Evolutionary conservation across 2,329 filamentous ascomycete genomes (phyloP).

Genomic region (Botrytis pseudocinerea): DNA sequence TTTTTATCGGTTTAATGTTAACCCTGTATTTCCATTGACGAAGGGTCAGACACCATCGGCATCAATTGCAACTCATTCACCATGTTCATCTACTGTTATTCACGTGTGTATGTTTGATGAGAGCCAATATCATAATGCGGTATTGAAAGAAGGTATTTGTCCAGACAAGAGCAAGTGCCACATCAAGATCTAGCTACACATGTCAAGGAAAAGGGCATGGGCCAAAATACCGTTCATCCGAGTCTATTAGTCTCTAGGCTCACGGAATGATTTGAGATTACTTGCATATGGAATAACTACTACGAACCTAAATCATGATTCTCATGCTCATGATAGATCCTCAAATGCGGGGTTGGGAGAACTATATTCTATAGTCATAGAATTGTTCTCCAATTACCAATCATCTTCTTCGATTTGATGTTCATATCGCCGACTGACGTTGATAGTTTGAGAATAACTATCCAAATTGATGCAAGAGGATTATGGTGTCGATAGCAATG

Average conservation of each 20-base stretch:
- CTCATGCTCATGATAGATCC: neutral
- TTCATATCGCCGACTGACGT: no score
- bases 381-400: neutral
- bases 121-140: neutral
- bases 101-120: neutral
- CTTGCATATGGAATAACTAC: neutral
- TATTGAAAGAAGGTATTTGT: neutral
- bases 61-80: neutral
- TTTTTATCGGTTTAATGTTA: neutral
- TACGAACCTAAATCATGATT: neutral
- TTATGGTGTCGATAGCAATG: neutral
- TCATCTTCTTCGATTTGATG: neutral
- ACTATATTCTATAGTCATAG: neutral
- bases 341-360: neutral
- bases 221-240: neutral
- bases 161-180: neutral
- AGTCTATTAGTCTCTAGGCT: neutral
- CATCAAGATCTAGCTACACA: neutral
- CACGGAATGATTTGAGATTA: constrained; percentile 15
- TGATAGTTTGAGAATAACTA: neutral
- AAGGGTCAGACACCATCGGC: neutral
- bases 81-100: neutral
- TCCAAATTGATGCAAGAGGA: neutral
- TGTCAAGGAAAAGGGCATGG: neutral
- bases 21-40: neutral